Base-by-base conservation (phyloP, 208 protist species). In the Trypanosoma congolense region DNA sequence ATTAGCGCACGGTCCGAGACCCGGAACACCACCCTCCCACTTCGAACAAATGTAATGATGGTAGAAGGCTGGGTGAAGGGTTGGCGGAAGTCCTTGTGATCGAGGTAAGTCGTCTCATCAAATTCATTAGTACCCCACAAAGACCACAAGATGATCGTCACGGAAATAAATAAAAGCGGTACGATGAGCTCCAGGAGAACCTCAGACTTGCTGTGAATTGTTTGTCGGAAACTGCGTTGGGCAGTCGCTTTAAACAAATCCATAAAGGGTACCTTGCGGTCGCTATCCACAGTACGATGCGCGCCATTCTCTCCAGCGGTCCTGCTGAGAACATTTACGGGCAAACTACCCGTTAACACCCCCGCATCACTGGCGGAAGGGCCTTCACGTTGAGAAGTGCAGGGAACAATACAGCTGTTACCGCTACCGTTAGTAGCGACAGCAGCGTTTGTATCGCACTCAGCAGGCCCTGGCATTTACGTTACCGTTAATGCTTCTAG, bases 151-250 rank as follows among this genome's bases (percentile, higher is more conserved):
- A 80, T 54, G 38, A 80, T 65, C 9, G 77, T 33, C 26, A 78
- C 45, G 6, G 66, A 31, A 1, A 81, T 59, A 46, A 85, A 85
- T 31, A 85, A n/a, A 12, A 81, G 35, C 4, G 78, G 78, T 0
- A 73, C 49, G 31, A 76, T 14, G 16, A 85, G 18, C 61, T 85
- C 77, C 10, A 59, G 43, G 16, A 75, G 1, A 2, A 79, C 43
- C 30, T 30, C 6, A 21, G 61, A n/a, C 43, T 70, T 69, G n/a
- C 51, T 41, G 0, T 59, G 73, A 54, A 51, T 33, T 30, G 59
- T 60, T 66, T 80, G 72, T 21, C 58, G 66, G 21, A 40, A 41
- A 30, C 61, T 71, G 44, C 76, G 69, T 52, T 77, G 50, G 21
- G 80, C 46, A 59, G 78, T 44, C 6, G 66, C 71, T 12, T 72